These are phyloP conservation scores for Xylaria acuta DNA, from an alignment of 495 filamentous ascomycete species.

Conservation along the genomic window DNA sequence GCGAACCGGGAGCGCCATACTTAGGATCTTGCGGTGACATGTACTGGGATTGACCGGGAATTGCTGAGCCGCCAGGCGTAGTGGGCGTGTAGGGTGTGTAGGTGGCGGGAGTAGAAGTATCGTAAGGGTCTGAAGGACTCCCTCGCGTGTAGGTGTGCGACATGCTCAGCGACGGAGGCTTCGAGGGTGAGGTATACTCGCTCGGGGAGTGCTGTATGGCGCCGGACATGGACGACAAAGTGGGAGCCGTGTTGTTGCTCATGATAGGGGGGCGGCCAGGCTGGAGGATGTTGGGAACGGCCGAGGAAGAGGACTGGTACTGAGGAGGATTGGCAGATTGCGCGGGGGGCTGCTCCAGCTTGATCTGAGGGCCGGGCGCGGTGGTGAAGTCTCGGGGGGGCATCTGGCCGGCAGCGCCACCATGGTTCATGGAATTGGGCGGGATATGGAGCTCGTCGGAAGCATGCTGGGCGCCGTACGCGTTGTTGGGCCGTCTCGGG, in stretches of 20 bases:
- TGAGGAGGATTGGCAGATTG: constrained; percentile 54
- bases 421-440: constrained; percentile 54
- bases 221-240: constrained; percentile 67
- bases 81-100: constrained; percentile 73
- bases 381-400: constrained; percentile 57
- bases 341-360: constrained; percentile 62
- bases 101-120: constrained; percentile 63
- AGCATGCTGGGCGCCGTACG: constrained; percentile 48
- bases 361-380: constrained; percentile 64
- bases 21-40: constrained; percentile 69
- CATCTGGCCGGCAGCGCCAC: constrained; percentile 46
- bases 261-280: constrained; percentile 71
- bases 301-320: constrained; percentile 58
- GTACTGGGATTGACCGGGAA: constrained; percentile 60
- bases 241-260: constrained; percentile 70
- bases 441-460: constrained; percentile 81
- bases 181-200: constrained; percentile 70
- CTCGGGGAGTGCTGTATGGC: constrained; percentile 59
- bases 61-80: constrained; percentile 63
- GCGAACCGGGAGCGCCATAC: constrained; percentile 71
- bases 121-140: constrained; percentile 72
- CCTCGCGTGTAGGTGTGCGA: constrained; percentile 79
- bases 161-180: constrained; percentile 64
- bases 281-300: constrained; percentile 75
- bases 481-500: constrained; percentile 47